Conservation (phyloP, 2,329 filamentous ascomycete genomes). For the Raffaelea deltoideospora region DNA sequence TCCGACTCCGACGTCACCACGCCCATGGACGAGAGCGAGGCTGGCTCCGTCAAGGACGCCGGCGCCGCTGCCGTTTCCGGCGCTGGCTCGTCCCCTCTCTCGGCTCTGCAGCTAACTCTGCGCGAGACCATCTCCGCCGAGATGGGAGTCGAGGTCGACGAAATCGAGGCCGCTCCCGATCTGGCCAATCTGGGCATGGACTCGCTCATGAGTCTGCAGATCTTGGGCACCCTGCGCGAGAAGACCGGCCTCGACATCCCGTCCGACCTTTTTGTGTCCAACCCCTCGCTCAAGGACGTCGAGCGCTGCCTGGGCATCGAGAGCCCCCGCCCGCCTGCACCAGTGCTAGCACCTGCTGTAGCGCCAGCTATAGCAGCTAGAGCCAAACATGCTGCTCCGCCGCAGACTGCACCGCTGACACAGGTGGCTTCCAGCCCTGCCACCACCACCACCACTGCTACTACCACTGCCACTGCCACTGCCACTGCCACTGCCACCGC, state of each 20-base stretch:
- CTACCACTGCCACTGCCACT: too few species aligned
- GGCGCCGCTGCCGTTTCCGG: constrained; percentile 21
- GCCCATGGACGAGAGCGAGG: constrained; percentile 35
- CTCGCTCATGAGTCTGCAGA: constrained; percentile 41
- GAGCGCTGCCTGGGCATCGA: constrained; percentile 44
- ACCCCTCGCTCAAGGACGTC: constrained; percentile 48
- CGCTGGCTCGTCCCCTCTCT: too few species aligned
- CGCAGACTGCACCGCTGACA: constrained; percentile 3
- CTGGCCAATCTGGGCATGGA: constrained; percentile 44
- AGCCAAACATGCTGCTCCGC: constrained; percentile 13
- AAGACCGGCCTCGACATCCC: constrained; percentile 38
- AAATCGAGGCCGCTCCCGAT: constrained; percentile 38
- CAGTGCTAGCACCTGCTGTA: too few species aligned
- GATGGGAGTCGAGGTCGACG: constrained; percentile 55
- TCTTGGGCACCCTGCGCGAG: constrained; percentile 38
- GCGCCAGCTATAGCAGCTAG: too few species aligned
- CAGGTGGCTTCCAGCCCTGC: constrained; percentile 5
- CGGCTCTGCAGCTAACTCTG: constrained; percentile 30
- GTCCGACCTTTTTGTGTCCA: constrained; percentile 44
- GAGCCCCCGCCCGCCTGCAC: constrained; percentile 9
- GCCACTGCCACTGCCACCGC: too few species aligned
- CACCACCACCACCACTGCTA: constrained; percentile 4
- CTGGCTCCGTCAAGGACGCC: constrained; percentile 26
- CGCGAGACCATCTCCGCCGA: constrained; percentile 55
- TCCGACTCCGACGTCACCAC: constrained; percentile 37